Evolutionary conservation across 352 stramenopile genomes (phyloP).

Genomic region (Pythium myriotylum): DNA sequence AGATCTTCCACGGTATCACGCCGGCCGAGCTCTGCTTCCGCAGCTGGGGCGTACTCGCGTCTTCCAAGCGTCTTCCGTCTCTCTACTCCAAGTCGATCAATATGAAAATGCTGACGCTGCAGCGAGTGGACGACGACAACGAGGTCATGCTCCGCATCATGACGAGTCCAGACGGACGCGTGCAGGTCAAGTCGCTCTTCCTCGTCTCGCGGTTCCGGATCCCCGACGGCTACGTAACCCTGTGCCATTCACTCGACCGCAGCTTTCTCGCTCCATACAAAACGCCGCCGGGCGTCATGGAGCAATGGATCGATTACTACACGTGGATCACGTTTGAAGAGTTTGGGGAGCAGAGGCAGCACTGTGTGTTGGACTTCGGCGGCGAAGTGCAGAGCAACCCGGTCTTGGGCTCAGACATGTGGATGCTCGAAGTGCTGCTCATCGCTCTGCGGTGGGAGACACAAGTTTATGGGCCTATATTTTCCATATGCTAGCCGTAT

Average conservation of each 20-base stretch:
- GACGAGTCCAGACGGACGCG: constrained; percentile 16
- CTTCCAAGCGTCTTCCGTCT: constrained; percentile 7
- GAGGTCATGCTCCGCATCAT: constrained; percentile 24
- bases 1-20: constrained; percentile 26
- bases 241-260: constrained; percentile 24
- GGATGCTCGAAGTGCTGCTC: constrained; percentile 32
- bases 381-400: constrained; percentile 21
- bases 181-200: constrained; percentile 27
- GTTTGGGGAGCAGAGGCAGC: constrained; percentile 13
- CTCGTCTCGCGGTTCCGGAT: constrained; percentile 25
- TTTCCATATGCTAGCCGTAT: constrained; percentile 15
- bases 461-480: constrained; percentile 15
- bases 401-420: constrained; percentile 15
- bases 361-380: constrained; percentile 22
- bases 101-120: constrained; percentile 11
- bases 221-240: constrained; percentile 11
- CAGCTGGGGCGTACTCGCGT: constrained; percentile 30
- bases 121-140: constrained; percentile 31
- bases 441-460: constrained; percentile 26
- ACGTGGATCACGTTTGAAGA: constrained; percentile 28
- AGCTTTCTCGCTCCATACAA: constrained; percentile 7
- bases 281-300: constrained; percentile 19
- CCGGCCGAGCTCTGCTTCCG: constrained; percentile 26
- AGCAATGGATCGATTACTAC: constrained; percentile 31
- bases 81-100: constrained; percentile 27